These are phyloP conservation scores for Blastobotrys terrestris DNA, from an alignment of 805 yeast genomes.

Conservation along the genomic window DNA sequence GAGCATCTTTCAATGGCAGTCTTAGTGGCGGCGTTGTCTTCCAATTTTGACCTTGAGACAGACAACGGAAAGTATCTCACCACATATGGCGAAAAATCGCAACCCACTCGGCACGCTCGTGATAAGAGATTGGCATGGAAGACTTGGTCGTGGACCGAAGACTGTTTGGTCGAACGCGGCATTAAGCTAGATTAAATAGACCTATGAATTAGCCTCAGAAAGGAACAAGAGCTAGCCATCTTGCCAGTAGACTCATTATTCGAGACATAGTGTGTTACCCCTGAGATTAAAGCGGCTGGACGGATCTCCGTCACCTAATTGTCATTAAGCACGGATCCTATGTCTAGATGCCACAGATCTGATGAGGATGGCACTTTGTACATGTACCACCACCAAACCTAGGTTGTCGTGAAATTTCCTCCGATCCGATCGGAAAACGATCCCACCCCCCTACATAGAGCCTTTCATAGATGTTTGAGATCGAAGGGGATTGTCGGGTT, in stretches of 20 bases:
- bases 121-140: background rate
- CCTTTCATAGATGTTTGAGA: background rate
- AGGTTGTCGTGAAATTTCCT: background rate
- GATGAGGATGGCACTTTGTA: background rate
- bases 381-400: background rate
- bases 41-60: slow-evolving; percentile 38
- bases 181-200: background rate
- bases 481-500: background rate
- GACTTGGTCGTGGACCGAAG: background rate
- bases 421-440: background rate
- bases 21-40: slow-evolving; percentile 54
- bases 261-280: too few species aligned
- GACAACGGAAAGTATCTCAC: slow-evolving; percentile 69
- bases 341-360: background rate
- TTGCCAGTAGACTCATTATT: too few species aligned
- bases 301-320: too few species aligned
- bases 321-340: too few species aligned
- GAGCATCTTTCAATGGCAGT: slow-evolving; percentile 59
- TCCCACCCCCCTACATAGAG: background rate
- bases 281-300: too few species aligned
- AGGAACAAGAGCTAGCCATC: too few species aligned
- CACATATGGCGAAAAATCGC: slow-evolving; percentile 49
- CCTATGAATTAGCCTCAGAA: too few species aligned
- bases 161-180: background rate
- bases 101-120: background rate